Evolutionary conservation across 768 basidiomycete species (phyloP), one percentile per base, ranked within the genome.

Genomic region (Macrolepiota fuliginosa): DNA sequence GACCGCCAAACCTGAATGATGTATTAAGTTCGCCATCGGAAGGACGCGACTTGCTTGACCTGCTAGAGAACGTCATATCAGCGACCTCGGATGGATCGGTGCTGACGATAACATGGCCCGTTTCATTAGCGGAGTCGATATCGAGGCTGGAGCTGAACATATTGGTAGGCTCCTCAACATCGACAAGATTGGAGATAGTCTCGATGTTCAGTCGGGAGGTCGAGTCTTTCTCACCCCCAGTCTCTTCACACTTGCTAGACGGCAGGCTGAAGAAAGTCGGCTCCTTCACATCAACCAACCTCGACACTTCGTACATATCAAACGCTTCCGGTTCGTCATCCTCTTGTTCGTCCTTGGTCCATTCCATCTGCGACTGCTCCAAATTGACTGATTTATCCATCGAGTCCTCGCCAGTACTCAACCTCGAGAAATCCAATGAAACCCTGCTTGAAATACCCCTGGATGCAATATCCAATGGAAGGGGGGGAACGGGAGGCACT

Each of bases 1-100:
- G 66, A 24, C 89, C 90, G 25, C 91, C 90, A 62, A 92, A 93
- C 68, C 81, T 89, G 81, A 93, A 92, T 22, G 85, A 82, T 7
- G 75, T 80, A 64, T 92, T 86, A 49, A 92, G 80, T 63, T 86
- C 79, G 0, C 90, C 91, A 62, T 88, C 78, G 0, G 88, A 89
- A 1, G 80, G 79, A 19, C 74, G 79, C 24, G 81, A 79, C 12
- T 69, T 68, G 55, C 77, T 73, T 4, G 81, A 74, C 7, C 65
- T 62, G 4, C 67, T 54, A 17, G 70, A 67, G 53, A 46, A 67
- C 67, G 15, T 65, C 39, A 27, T 27, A 53, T 32, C 56, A 61
- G 50, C 78, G 2, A 4, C 53, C 13, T 61, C 53, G 10, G 60
- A 45, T 12, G 60, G 40, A 12, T 61, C 78, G 1, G 61, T 37